Base-by-base conservation (phyloP, 2,329 filamentous ascomycete genomes). In the Cytospora leucostoma region DNA sequence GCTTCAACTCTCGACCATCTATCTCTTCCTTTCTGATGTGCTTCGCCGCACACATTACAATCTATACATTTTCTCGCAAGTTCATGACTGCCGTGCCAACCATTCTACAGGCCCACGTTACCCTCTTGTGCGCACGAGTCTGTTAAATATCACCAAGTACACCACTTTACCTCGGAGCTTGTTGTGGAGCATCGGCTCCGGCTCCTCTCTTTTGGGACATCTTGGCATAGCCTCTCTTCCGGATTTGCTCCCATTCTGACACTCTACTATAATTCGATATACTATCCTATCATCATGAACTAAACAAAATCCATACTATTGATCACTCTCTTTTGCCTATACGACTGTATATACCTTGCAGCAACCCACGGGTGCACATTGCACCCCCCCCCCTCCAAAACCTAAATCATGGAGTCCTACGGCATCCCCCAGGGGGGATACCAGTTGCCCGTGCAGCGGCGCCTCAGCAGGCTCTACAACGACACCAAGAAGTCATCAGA, bases 401-500 rank as follows among this genome's bases (percentile, higher is more conserved):
- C 40, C 27, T 27, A 4, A 27, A 57, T 50, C 60, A 85, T 84
- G 82, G 81, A 81, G 62, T 81, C 80, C 0, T 79, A 82, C 62
- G 61, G 64, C 19, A 70, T 83, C n/a, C 79, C 81, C 11, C 71
- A 79, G 55, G 79, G 79, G 61, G 81, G 81, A 74, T 80, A 84
- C 66, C 79, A 82, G 75, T 75, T 84, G 74, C 82, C 85, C 56
- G 82, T 87, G 64, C 84, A 87, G 73, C 81, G 84, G 65, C 82
- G 85, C 61, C 80, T 92, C 19, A 90, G 87, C 68, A 82, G 89
- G 70, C 84, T 93, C 63, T 93, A 93, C 74, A 89, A 90, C 69
- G 90, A 93, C 77, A 92, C 90, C 63, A 93, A 93, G 73, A 89
- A 87, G 69, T 91, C 88, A 33, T 89, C 85, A 72, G 88, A 91